Conservation (phyloP, 176 grass and related monocot species). For the Aegilops umbellulata region DNA sequence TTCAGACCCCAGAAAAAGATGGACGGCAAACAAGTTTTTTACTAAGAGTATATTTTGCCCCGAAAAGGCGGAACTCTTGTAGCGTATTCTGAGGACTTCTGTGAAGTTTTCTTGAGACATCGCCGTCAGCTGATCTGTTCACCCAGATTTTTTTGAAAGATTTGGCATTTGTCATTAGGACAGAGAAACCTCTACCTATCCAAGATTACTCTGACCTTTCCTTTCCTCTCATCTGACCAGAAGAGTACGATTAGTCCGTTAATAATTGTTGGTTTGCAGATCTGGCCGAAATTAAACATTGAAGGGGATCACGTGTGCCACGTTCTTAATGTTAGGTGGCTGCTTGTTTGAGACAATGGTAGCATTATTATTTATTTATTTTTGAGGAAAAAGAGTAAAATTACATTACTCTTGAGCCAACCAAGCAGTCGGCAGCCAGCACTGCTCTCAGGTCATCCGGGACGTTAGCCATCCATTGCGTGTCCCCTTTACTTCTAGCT, state of each 20-base stretch:
- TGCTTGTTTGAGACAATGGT: background rate
- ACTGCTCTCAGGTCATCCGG: too few species aligned
- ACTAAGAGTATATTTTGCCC: background rate
- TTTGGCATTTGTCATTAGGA: slow-evolving; percentile 25
- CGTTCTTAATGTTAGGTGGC: background rate
- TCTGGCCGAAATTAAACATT: background rate
- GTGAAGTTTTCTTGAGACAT: background rate
- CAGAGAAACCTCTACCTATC: slow-evolving; percentile 25
- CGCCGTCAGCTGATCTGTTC: slow-evolving; percentile 6
- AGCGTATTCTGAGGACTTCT: background rate
- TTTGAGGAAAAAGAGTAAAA: too few species aligned
- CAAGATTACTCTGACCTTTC: slow-evolving; percentile 16
- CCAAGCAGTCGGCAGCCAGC: too few species aligned
- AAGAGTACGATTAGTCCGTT: background rate
- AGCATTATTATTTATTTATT: too few species aligned
- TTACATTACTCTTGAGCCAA: too few species aligned
- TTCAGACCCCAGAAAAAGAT: background rate
- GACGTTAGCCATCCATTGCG: too few species aligned
- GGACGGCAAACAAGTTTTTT: background rate
- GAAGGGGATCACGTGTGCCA: background rate
- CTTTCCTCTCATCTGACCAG: background rate
- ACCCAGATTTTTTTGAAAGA: slow-evolving; percentile 14
- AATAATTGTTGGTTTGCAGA: background rate
- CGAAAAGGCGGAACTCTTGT: background rate
- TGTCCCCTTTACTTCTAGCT: too few species aligned